A percentile compares a stretch with the other conserved stretches of the same genome.
These are phyloP conservation scores for Paraphaeosphaeria sporulosa DNA, from an alignment of 2,329 filamentous ascomycete genomes.

Conservation along the genomic window DNA sequence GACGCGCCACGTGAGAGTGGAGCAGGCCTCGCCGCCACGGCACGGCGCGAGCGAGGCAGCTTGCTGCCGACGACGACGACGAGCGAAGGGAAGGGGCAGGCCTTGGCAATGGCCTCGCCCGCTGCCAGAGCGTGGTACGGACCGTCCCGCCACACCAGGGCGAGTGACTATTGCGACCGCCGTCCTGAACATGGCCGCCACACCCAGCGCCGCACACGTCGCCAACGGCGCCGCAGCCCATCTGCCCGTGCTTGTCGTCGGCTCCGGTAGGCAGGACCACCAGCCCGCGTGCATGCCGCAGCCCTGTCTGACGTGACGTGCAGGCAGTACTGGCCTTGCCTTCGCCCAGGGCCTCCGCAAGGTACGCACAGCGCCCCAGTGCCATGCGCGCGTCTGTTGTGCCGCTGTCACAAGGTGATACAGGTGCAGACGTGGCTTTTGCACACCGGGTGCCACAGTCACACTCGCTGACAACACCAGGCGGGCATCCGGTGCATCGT, in stretches of 20 bases:
- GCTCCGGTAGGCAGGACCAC: conserved; percentile 36
- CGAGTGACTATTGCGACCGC: neutral
- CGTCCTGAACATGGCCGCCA: neutral
- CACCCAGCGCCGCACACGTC: neutral
- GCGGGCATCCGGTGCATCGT: conserved; percentile 56
- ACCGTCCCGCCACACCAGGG: neutral
- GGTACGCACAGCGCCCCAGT: conserved; percentile 27
- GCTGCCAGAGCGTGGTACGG: neutral
- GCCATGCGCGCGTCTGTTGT: neutral
- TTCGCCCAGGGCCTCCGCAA: conserved; percentile 47
- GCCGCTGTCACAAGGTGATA: neutral
- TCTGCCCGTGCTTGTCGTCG: conserved; percentile 40
- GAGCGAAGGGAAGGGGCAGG: neutral
- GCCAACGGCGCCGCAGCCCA: neutral
- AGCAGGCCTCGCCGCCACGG: neutral
- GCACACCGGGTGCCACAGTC: neutral
- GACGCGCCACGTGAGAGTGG: neutral
- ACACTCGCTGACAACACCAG: conserved; percentile 23
- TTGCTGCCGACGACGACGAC: neutral
- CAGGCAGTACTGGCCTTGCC: conserved; percentile 46
- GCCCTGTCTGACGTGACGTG: conserved; percentile 23
- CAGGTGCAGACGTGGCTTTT: neutral
- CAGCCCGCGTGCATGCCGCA: conserved; percentile 14
- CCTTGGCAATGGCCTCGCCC: neutral
- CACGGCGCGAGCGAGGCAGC: neutral